phyloP scores from a whole-genome alignment of 805 yeast species.

The Candida odintsovae region DNA sequence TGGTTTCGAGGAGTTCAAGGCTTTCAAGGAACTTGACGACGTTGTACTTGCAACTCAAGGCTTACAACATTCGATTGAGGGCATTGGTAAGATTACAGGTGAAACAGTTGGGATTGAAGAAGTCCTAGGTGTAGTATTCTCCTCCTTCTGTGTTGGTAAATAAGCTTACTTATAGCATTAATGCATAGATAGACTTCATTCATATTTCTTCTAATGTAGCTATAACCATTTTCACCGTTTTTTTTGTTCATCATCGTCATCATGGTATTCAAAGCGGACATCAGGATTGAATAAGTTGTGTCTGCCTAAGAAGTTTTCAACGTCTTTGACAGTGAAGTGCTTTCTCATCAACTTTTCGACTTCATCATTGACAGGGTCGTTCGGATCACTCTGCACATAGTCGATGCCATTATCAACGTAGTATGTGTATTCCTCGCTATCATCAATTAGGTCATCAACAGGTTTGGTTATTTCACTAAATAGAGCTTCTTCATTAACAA shows the following conservation, averaged over 20 bases:
- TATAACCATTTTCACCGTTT: background rate
- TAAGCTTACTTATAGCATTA: conserved; percentile 20
- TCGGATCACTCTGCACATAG: background rate
- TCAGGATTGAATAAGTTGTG: conserved; percentile 3
- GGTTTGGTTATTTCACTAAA: background rate
- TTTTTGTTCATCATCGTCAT: background rate
- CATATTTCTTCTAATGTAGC: background rate
- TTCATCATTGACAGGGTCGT: conserved; percentile 1
- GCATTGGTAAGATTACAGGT: conserved; percentile 91
- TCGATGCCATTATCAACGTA: conserved; percentile 4
- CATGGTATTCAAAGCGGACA: background rate
- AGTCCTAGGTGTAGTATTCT: conserved; percentile 82
- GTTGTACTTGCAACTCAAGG: conserved; percentile 79
- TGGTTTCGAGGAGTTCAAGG: conserved; percentile 62
- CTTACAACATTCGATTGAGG: conserved; percentile 66
- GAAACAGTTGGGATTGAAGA: conserved; percentile 86
- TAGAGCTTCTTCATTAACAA: background rate
- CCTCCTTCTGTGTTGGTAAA: conserved; percentile 92
- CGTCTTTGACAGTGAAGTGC: conserved; percentile 2
- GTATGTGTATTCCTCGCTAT: background rate
- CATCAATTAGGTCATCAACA: background rate
- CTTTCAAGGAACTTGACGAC: conserved; percentile 49
- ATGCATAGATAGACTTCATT: background rate
- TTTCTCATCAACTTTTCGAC: conserved; percentile 4
- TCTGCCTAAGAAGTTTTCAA: conserved; percentile 1